Percentiles rank a stretch among this genome's conserved stretches.
Evolutionary conservation across 495 filamentous ascomycete species (phyloP).

Genomic region (Penicillium psychrofluorescens): DNA sequence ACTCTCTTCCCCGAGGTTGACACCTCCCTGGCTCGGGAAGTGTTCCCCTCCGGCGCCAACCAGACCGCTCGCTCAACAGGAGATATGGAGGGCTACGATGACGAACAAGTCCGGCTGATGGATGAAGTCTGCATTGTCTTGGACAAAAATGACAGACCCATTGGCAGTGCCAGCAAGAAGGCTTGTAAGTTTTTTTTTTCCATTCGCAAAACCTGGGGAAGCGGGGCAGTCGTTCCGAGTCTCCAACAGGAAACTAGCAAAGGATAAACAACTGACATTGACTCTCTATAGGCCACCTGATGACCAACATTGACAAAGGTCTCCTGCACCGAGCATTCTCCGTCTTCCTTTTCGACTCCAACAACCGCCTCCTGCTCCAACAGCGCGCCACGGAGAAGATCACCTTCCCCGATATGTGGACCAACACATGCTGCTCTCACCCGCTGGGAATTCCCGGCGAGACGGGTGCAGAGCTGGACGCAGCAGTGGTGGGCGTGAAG

Average conservation of each 20-base stretch:
- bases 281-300: slow-evolving; percentile 70
- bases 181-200: slow-evolving; percentile 56
- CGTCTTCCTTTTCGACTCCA: slow-evolving; percentile 89
- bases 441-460: slow-evolving; percentile 86
- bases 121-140: slow-evolving; percentile 98
- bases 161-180: slow-evolving; percentile 98
- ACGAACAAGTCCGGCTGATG: slow-evolving; percentile 96
- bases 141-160: slow-evolving; percentile 85
- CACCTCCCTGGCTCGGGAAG: slow-evolving; percentile 60
- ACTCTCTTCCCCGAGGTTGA: slow-evolving; percentile 94
- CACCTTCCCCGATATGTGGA: slow-evolving; percentile 99
- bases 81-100: slow-evolving; percentile 80
- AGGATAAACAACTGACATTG: too few relatives aligned
- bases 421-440: slow-evolving; percentile 99
- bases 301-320: slow-evolving; percentile 94
- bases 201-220: slow-evolving; percentile 1
- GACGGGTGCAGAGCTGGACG: slow-evolving; percentile 76
- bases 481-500: slow-evolving; percentile 77
- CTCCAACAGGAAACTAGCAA: too few relatives aligned
- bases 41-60: slow-evolving; percentile 42
- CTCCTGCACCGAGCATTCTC: slow-evolving; percentile 97
- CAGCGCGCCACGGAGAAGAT: slow-evolving; percentile 97
- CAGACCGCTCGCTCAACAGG: slow-evolving; percentile 26
- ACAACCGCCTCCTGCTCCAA: slow-evolving; percentile 85
- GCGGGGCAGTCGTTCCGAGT: slow-evolving; percentile 5